Conservation (phyloP, 1,284 basidiomycete species). For the Cutaneotrichosporon sp. region DNA sequence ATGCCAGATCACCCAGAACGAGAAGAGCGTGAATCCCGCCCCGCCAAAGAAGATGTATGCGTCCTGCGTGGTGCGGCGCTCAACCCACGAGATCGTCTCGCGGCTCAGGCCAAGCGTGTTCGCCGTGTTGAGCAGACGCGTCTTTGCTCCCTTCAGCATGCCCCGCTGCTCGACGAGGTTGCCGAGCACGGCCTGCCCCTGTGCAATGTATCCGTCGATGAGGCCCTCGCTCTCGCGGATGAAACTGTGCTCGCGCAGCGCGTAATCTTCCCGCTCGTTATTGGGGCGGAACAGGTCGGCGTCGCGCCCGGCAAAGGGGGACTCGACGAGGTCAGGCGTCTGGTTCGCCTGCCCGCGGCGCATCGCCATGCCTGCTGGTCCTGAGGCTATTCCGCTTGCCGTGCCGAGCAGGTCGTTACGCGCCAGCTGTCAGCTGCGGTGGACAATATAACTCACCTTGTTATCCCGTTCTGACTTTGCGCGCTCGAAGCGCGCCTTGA, state of each 20-base stretch:
- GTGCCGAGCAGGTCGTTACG: constrained; percentile 18
- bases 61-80: constrained; percentile 85
- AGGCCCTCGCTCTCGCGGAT: constrained; percentile 73
- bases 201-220: constrained; percentile 84
- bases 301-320: constrained; percentile 56
- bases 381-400: constrained; percentile 34
- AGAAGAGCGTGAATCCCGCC: constrained; percentile 79
- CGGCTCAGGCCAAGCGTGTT: constrained; percentile 88
- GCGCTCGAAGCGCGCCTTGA: constrained; percentile 54
- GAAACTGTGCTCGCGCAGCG: constrained; percentile 81
- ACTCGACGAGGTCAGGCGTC: constrained; percentile 54
- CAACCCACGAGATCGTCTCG: constrained; percentile 93
- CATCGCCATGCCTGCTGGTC: constrained; percentile 39
- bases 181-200: constrained; percentile 83
- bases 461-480: constrained; percentile 50
- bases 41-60: constrained; percentile 86
- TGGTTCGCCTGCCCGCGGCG: constrained; percentile 54
- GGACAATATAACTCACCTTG: constrained; percentile 31
- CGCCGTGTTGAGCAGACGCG: constrained; percentile 76
- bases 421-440: constrained; percentile 1
- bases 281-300: constrained; percentile 63
- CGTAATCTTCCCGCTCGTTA: constrained; percentile 66
- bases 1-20: constrained; percentile 84
- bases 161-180: constrained; percentile 87
- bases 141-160: constrained; percentile 85